Evolutionary conservation across 257 asterid species (phyloP).

Genomic region (Marsdenia floribunda): DNA sequence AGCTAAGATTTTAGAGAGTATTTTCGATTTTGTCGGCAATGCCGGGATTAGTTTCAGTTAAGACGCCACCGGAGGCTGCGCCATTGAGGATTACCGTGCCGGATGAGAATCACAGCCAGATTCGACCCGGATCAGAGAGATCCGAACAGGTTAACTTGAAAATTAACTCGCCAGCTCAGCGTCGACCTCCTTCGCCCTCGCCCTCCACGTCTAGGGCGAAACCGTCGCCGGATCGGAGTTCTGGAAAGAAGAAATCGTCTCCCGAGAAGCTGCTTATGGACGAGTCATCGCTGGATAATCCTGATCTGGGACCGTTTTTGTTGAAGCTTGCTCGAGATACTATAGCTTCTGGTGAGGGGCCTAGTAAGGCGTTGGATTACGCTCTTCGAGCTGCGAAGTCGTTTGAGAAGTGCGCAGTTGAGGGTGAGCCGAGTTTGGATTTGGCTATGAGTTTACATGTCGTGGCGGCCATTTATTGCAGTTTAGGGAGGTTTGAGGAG

Average conservation of each 20-base stretch:
- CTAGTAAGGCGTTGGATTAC: conserved; percentile 73
- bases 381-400: conserved; percentile 83
- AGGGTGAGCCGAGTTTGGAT: conserved; percentile 79
- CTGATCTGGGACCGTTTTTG: conserved; percentile 96
- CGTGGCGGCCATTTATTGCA: conserved; percentile 95
- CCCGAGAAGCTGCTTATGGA: conserved; percentile 57
- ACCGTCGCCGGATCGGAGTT: conserved; percentile 88
- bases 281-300: conserved; percentile 85
- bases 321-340: conserved; percentile 87
- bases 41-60: conserved; percentile 89
- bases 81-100: conserved; percentile 65
- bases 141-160: conserved; percentile 49
- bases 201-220: conserved; percentile 89
- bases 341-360: conserved; percentile 90
- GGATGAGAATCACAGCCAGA: conserved; percentile 43
- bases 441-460: conserved; percentile 95
- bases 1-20: neutral
- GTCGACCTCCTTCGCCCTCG: conserved; percentile 88
- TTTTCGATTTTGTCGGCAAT: conserved; percentile 21
- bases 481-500: conserved; percentile 86
- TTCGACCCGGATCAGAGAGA: conserved; percentile 51
- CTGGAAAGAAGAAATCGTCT: conserved; percentile 76
- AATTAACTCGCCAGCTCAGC: conserved; percentile 58
- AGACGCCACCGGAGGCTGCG: conserved; percentile 75
- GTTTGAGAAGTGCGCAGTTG: conserved; percentile 74